Base-by-base conservation (phyloP, 768 basidiomycete genomes). In the Calocera cornea region DNA sequence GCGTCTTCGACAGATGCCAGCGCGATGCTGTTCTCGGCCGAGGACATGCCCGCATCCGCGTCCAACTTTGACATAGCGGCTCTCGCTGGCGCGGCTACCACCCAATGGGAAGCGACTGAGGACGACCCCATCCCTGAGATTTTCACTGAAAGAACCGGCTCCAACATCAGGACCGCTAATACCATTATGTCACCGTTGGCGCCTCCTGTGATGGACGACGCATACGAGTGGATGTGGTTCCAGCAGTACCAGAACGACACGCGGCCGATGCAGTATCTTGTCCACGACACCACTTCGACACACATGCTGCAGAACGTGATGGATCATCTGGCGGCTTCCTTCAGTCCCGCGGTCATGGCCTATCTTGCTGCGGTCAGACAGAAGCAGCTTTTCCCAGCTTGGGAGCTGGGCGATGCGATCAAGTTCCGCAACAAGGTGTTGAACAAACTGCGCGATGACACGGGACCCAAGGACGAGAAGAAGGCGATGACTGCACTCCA, bases 401-500 rank as follows among this genome's bases (percentile, higher is more conserved):
- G 54, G 54, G 54, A 60, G 10, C 31, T 60, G 24, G 54, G 54
- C 2, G 54, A 60, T 7, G 54, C 54, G 3, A 19, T 60, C 14
- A 60, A 60, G 54, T 60, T 60, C 27, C 54, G 54, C 10, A 27
- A 60, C 54, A 60, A 60, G 27, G 54, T 60, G 27, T 27, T 60
- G 8, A 8, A 2, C 5, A 27, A 33, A 8, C 54, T 60, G 54
- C 54, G 54, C 14, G 54, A 60, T 27, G 54, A 60, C 19, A 29
- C 2, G 11, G 54, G 14, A 5, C 54, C 54, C 27, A 60, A 60
- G 54, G 54, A 60, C 19, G 89, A 60, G 54, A 60, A 60, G 54
- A 60, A 92, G 71, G 91, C 88, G 11, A 81, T 87, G 70, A 90
- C 91, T 2, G 89, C 91, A 2, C 73, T 90, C 41, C 89, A 90